A percentile compares a stretch with the other conserved stretches of the same genome.
phyloP scores from a whole-genome alignment of 768 basidiomycete genomes.

The Serpula lacrymans region DNA sequence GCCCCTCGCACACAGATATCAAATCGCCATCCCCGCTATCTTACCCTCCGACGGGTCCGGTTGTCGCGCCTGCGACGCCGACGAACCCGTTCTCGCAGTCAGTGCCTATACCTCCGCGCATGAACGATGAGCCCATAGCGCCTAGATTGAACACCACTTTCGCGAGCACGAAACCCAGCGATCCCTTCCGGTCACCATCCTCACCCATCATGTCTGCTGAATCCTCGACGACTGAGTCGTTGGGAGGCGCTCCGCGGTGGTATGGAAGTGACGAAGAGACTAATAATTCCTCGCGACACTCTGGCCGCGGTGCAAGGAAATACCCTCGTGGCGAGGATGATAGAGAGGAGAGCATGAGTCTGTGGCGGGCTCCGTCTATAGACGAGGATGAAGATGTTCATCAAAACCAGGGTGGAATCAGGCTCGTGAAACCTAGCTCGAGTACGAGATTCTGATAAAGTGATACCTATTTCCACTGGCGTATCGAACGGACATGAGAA shows the following conservation, averaged over 20 bases:
- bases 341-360: slow-evolving; percentile 55
- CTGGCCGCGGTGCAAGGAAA: slow-evolving; percentile 28
- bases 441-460: slow-evolving; percentile 18
- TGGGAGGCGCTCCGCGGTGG: slow-evolving; percentile 14
- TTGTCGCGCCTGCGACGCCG: slow-evolving; percentile 9
- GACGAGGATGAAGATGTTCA: slow-evolving; percentile 18
- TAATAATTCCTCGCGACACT: slow-evolving; percentile 43
- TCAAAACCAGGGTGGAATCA: slow-evolving; percentile 25
- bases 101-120: slow-evolving; percentile 19
- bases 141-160: slow-evolving; percentile 8
- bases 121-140: slow-evolving; percentile 28
- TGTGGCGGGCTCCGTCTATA: slow-evolving; percentile 38
- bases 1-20: slow-evolving; percentile 13
- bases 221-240: slow-evolving; percentile 17
- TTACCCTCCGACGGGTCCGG: slow-evolving; percentile 18
- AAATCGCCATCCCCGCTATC: slow-evolving; percentile 17
- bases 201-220: slow-evolving; percentile 26
- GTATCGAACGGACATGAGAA: background rate
- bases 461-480: background rate
- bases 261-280: slow-evolving; percentile 8
- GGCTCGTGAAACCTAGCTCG: slow-evolving; percentile 34
- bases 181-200: slow-evolving; percentile 28
- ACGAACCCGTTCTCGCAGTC: slow-evolving; percentile 25
- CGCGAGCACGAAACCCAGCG: too few species aligned
- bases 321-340: slow-evolving; percentile 51